Evolutionary conservation across 1,139 yeast genomes (phyloP), one percentile per base, ranked within the genome.

Genomic region (Zhuliangozyma blackwelliae): DNA sequence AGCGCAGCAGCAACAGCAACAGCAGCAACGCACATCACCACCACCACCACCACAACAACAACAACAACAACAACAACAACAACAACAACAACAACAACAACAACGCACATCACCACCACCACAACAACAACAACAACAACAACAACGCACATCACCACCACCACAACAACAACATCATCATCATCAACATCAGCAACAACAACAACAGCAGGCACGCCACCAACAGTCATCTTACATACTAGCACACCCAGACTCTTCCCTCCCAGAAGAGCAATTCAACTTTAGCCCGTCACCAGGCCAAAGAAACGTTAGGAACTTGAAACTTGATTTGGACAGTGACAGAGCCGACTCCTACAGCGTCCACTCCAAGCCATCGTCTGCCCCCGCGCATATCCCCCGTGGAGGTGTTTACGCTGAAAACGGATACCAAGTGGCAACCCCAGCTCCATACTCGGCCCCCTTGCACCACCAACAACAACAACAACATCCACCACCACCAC

Each of bases 241-340:
- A 16, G 16, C 16, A 16, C 16, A 16, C 16, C 16, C 16, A 16
- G 16, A 16, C 16, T 3, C 16, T 16, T 16, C 16, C 16, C 16
- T 16, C 16, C 16, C 16, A 16, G 16, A 13, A 8, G 28, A 28
- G 5, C 25, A 20, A 25, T 36, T 36, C 27, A 40, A 36, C 28
- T 28, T 33, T 28, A 36, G 41, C 21, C 35, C 35, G 23, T 26
- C 26, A 7, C 16, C 44, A 1, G 33, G 30, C n/a, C 37, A 41
- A 25, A 60, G 53, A 41, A 65, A 65, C 45, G 46, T 52, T 36
- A 64, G 61, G 52, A 62, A 62, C 37, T 54, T 65, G 35, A 57
- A 51, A 10, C 55, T 63, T 31, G 51, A 60, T 39, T 50, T 65
- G 37, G 43, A 45, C 7, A 31, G 40, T 22, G 29, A 40, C 29